Percentiles rank a stretch among this genome's conserved stretches.
Conservation (phyloP, 306 rosid genomes). For the Biancaea sappan region DNA sequence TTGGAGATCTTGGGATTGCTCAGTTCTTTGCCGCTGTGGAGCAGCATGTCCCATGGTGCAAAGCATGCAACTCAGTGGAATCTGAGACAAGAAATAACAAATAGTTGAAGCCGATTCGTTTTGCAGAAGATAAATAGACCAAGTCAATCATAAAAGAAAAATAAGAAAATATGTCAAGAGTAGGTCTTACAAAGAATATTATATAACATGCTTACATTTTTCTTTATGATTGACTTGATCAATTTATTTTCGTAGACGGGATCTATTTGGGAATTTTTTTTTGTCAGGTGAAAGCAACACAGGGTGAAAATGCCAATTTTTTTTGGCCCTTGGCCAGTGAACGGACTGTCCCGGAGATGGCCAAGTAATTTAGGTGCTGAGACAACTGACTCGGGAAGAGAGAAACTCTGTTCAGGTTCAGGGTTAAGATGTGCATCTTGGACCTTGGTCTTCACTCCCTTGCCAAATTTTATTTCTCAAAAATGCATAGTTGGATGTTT, state of each 20-base stretch:
- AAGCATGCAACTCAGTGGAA: constrained; percentile 20
- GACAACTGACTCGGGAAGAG: neutral
- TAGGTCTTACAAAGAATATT: no score
- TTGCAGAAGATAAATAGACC: neutral
- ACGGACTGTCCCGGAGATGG: neutral
- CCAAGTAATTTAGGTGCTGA: constrained; percentile 9
- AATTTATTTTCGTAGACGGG: neutral
- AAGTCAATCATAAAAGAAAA: neutral
- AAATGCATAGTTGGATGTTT: neutral
- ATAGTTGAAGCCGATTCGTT: neutral
- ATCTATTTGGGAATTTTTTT: neutral
- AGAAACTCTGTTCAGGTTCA: neutral
- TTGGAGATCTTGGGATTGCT: constrained; percentile 25
- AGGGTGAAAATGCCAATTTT: constrained; percentile 7
- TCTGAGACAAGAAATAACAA: neutral
- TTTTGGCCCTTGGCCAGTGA: constrained; percentile 5
- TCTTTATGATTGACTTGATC: no score
- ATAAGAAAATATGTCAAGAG: neutral
- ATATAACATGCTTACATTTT: no score
- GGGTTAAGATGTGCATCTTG: neutral
- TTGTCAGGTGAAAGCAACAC: neutral
- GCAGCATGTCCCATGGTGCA: constrained; percentile 16
- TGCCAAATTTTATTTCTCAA: constrained; percentile 10
- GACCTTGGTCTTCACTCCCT: neutral
- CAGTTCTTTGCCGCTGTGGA: constrained; percentile 22